Evolutionary conservation across 148 eudicot species (phyloP), one percentile per base, ranked within the genome.

Genomic region (Silene latifolia): DNA sequence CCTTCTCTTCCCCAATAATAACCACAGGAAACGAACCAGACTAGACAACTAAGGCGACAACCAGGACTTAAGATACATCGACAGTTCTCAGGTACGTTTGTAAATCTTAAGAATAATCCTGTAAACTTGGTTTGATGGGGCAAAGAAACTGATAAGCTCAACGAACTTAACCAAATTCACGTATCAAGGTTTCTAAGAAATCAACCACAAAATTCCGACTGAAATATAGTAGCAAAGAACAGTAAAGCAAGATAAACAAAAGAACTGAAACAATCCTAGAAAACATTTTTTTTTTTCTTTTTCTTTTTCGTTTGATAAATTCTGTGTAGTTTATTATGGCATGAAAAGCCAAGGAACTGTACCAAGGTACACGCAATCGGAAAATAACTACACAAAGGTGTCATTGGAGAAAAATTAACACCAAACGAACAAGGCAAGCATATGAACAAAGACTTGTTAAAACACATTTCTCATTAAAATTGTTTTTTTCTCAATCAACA

Each of bases 401-500:
- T 58, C 7, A 58, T 18, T 5, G 20, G 61, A 19, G 61, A n/a
- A 58, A 58, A 58, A 58, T n/a, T 11, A 58, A 24, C 21, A 58
- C 61, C 61, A 58, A 6, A 58, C 5, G 23, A 39, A 58, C n/a
- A 71, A 65, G 65, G 21, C 46, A 51, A 76, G 58, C 76, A 56
- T 58, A 71, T 60, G 72, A 32, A 21, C 32, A 53, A 61, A 67
- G 53, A 64, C 72, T 19, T 32, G 57, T 19, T 24, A 54, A 75
- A 71, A 63, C 72, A 75, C 51, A 75, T 47, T 11, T 71, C 62
- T 65, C 53, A 60, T 66, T 32, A 67, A 72, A 78, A 78, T 68
- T 32, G 66, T 19, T 59, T 58, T 73, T 66, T 48, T 62, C 61
- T 69, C 69, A 74, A 78, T 76, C 82, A 71, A 75, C 79, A 71